phyloP scores from a whole-genome alignment of 768 basidiomycete genomes.

The Trametes maxima region DNA sequence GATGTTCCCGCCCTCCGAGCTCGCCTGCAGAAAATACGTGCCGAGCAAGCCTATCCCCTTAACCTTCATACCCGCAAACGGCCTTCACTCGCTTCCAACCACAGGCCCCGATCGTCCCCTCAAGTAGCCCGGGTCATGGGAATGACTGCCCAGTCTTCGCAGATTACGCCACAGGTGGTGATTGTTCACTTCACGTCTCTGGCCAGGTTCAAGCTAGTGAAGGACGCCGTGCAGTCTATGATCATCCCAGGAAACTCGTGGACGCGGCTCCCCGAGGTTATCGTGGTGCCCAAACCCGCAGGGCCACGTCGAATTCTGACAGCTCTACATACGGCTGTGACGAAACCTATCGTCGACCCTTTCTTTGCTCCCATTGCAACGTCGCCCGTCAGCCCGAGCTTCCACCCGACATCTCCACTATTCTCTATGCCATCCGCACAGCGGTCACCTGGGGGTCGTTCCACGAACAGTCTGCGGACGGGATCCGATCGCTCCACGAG shows the following conservation, averaged over 20 bases:
- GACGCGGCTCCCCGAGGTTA: slow-evolving; percentile 76
- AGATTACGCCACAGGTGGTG: slow-evolving; percentile 46
- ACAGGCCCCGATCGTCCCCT: slow-evolving; percentile 80
- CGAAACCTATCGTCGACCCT: slow-evolving; percentile 85
- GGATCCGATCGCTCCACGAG: slow-evolving; percentile 64
- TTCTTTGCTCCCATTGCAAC: slow-evolving; percentile 95
- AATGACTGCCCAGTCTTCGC: slow-evolving; percentile 33
- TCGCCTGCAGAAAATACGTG: slow-evolving; percentile 67
- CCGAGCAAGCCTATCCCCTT: slow-evolving; percentile 51
- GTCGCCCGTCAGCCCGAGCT: slow-evolving; percentile 78
- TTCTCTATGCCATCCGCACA: slow-evolving; percentile 38
- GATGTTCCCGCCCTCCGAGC: slow-evolving; percentile 80
- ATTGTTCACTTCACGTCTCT: slow-evolving; percentile 92
- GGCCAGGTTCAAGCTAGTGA: slow-evolving; percentile 84
- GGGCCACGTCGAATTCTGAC: slow-evolving; percentile 93
- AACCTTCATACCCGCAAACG: slow-evolving; percentile 55
- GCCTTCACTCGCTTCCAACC: slow-evolving; percentile 65
- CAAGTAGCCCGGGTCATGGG: slow-evolving; percentile 67
- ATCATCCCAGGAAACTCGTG: slow-evolving; percentile 50
- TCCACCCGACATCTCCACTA: slow-evolving; percentile 50
- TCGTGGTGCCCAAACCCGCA: slow-evolving; percentile 97
- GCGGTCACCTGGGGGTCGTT: slow-evolving; percentile 48
- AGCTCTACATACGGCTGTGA: slow-evolving; percentile 87
- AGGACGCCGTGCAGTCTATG: slow-evolving; percentile 79
- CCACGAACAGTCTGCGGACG: slow-evolving; percentile 50